These are phyloP conservation scores for Omphalotus guepiniiformis DNA, from an alignment of 768 basidiomycete species.

Conservation along the genomic window DNA sequence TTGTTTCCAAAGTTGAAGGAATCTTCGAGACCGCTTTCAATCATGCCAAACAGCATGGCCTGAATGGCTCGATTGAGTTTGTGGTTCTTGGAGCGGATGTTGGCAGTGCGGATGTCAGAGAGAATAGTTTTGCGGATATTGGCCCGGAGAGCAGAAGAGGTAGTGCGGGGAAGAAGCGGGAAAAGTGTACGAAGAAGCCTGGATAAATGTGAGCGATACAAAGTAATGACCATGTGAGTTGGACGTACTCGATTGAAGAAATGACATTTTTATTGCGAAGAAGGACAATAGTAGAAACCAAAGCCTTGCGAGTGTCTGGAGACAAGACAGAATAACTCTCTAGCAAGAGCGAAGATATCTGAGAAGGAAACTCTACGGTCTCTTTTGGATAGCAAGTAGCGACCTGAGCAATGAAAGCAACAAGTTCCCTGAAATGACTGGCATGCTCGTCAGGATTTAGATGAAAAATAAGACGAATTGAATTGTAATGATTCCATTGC, in stretches of 20 bases:
- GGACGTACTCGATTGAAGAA: slow-evolving; percentile 75
- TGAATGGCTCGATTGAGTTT: slow-evolving; percentile 96
- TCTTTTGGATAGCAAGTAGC: slow-evolving; percentile 91
- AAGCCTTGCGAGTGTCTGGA: slow-evolving; percentile 77
- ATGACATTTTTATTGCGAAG: slow-evolving; percentile 91
- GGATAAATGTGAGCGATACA: background rate
- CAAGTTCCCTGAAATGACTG: slow-evolving; percentile 79
- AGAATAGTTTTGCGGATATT: slow-evolving; percentile 93
- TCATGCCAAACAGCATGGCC: slow-evolving; percentile 93
- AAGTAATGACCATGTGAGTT: background rate
- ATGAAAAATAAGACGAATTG: slow-evolving; percentile 79
- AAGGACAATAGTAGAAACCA: slow-evolving; percentile 91
- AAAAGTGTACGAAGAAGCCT: slow-evolving; percentile 92
- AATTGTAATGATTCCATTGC: slow-evolving; percentile 95
- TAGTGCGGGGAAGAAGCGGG: slow-evolving; percentile 91
- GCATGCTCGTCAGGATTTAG: slow-evolving; percentile 83
- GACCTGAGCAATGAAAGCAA: slow-evolving; percentile 92
- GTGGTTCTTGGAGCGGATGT: slow-evolving; percentile 84
- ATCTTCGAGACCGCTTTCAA: slow-evolving; percentile 85
- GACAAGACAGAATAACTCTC: slow-evolving; percentile 72
- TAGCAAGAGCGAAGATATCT: slow-evolving; percentile 73
- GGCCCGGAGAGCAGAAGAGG: slow-evolving; percentile 75
- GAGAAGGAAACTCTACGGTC: slow-evolving; percentile 79
- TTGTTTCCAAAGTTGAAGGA: slow-evolving; percentile 76
- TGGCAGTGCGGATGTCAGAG: slow-evolving; percentile 89